Conservation (phyloP, 495 filamentous ascomycete species). For the Penicillium pulvis region DNA sequence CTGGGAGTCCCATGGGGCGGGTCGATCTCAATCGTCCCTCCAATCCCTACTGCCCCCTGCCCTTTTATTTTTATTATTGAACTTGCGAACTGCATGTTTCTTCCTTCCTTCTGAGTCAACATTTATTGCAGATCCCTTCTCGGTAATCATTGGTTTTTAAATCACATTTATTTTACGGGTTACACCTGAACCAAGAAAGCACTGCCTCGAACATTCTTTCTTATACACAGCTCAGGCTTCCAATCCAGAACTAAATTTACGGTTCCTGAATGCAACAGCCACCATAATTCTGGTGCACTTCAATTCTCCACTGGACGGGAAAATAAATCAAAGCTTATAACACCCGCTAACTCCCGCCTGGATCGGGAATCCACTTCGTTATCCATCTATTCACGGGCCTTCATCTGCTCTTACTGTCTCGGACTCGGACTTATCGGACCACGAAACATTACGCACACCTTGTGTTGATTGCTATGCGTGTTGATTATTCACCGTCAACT, state of each 20-base stretch:
- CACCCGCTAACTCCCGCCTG: slow-evolving; percentile 1
- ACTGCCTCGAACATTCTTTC: slow-evolving; percentile 23
- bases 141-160: slow-evolving; percentile 1
- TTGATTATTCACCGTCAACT: slow-evolving; percentile 17
- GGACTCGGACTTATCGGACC: not conserved
- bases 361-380: not conserved
- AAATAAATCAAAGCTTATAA: slow-evolving; percentile 2
- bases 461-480: slow-evolving; percentile 16
- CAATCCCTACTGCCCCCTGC: not conserved
- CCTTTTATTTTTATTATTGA: not conserved
- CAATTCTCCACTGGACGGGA: not conserved
- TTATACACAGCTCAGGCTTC: slow-evolving; percentile 17
- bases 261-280: slow-evolving; percentile 7
- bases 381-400: not conserved
- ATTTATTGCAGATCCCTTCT: slow-evolving; percentile 17
- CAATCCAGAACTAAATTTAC: slow-evolving; percentile 7
- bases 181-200: slow-evolving; percentile 13
- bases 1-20: slow-evolving; percentile 1
- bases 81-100: not conserved
- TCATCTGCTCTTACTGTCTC: not conserved
- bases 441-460: not conserved
- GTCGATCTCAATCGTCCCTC: not conserved
- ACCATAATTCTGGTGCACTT: not conserved
- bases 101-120: slow-evolving; percentile 14
- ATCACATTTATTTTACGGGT: slow-evolving; percentile 8